Evolutionary conservation across 2,329 filamentous ascomycete species (phyloP), one percentile per base, ranked within the genome.

Genomic region (Phialophora expanda): DNA sequence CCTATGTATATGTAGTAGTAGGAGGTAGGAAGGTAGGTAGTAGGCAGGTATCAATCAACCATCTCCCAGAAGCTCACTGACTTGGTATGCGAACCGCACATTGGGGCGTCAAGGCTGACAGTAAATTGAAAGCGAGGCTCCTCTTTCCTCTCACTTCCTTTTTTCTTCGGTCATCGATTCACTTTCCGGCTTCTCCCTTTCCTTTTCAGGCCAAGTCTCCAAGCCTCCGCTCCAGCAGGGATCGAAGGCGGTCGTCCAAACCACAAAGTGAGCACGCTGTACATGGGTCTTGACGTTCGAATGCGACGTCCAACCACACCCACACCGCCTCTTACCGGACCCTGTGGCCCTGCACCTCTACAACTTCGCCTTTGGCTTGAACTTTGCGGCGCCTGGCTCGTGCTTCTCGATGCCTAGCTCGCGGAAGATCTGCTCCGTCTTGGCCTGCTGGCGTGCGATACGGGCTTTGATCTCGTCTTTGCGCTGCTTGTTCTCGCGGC

Each of bases 401-500:
- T 66, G 50, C 32, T 51, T 57, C 44, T 67, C 38, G 22, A 67
- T 24, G 12, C 67, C 67, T n/a, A 66, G 38, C 1, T 34, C n/a
- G 24, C 59, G 64, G 65, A 69, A 69, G 30, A 69, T n/a, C 30
- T 61, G 28, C 38, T 63, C 65, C 12, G 65, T 58, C 62, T 61
- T 66, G 48, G 55, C 55, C 34, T 61, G 57, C 34, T 69, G 67
- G 14, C 56, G 32, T 1, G 65, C 65, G 34, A 69, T 55, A 14
- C 62, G 59, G 26, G 56, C 65, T 4, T 32, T 62, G 59, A 69
- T 67, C n/a, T 65, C 67, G 28, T 65, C 65, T 46, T 54, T 58
- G 32, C 67, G 61, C 51, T 54, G 14, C 54, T 62, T 75, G 78
- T 85, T 81, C 83, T 86, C 72, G 82, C 87, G 72, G 81, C 80